Evolutionary conservation across 441 rosid genomes (phyloP), one percentile per base, ranked within the genome.

Genomic region (Lepidium campestre): DNA sequence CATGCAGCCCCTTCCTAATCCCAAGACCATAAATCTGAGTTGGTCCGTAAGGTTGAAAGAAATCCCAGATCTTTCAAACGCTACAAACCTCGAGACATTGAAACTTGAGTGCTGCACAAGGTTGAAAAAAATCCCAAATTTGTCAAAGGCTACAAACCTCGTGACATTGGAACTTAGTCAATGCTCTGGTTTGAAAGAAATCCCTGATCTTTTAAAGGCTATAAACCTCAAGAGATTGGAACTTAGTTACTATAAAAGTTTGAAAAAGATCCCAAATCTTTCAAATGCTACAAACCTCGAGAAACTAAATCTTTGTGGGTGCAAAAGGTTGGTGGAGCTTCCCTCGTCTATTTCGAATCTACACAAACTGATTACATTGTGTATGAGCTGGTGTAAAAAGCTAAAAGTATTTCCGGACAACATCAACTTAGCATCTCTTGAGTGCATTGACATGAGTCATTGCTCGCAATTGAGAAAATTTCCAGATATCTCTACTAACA

Each of bases 181-280:
- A n/a, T n/a, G n/a, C n/a, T n/a, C n/a, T n/a, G n/a, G n/a, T n/a
- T n/a, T n/a, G n/a, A n/a, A n/a, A n/a, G n/a, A n/a, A n/a, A n/a
- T n/a, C n/a, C n/a, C n/a, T n/a, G n/a, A n/a, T n/a, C n/a, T n/a
- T n/a, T n/a, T n/a, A n/a, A n/a, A n/a, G n/a, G n/a, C n/a, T n/a
- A n/a, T n/a, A n/a, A 56, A 36, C 37, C 70, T 68, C 10, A 75
- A 78, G 62, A 10, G n/a, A 12, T 40, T 82, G 9, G 23, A 75
- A 27, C 54, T 82, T 32, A 42, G 60, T 1, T 11, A 27, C 10
- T 82, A 75, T 2, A 0, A 7, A 3, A 22, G 19, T 5, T 64
- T 85, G 18, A 22, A 15, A 11, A 42, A 57, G 32, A 39, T 80
- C 3, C 82, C 82, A 11, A 13, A 81, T 49, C 76, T 71, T 69